Evolutionary conservation across 495 filamentous ascomycete species (phyloP), one percentile per base, ranked within the genome.

Genomic region (Schizothecium vesticola): DNA sequence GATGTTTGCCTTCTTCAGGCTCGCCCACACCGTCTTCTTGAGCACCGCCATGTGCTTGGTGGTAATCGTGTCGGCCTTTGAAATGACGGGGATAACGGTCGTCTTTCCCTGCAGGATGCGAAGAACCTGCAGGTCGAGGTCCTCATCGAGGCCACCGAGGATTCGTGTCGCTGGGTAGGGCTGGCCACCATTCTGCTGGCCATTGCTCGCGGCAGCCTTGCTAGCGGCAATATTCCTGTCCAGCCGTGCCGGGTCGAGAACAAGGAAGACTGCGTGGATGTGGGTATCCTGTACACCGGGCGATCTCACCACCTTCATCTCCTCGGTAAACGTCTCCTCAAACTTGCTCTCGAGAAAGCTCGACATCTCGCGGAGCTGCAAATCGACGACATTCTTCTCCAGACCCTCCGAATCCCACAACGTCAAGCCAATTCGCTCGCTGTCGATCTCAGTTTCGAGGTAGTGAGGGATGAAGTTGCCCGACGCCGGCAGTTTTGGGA

Each of bases 281-380:
- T 99, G 95, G 58, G 94, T 97, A 83, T 99, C 95, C 72, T 91
- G 91, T 73, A 91, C 91, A 69, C 94, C 95, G 22, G 95, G 93
- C 63, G 94, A 92, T 71, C 95, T 90, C 61, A 97, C 82, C 43
- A 99, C 94, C 83, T 97, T 97, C 86, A 96, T 97, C 84, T 99
- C 95, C 80, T 99, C 95, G 36, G 88, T 89, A 77, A 98, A 94
- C 0, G 95, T 98, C 75, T 99, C 96, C 77, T 98, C 94, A 70
- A 99, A 99, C 77, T 98, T 99, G 79, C 90, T 94, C 81, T 99
- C 95, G 64, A 99, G 82, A 83, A 99, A 99, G 13, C 89, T 86
- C 26, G 91, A 89, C 79, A 97, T 93, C 69, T 94, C 92, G 63
- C 94, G 90, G 67, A 99, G 82, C 79, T 99, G 95, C 62, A 98